A percentile compares a stretch with the other conserved stretches of the same genome.
These are phyloP conservation scores for Nephelium lappaceum DNA, from an alignment of 345 rosid species.

Conservation along the genomic window DNA sequence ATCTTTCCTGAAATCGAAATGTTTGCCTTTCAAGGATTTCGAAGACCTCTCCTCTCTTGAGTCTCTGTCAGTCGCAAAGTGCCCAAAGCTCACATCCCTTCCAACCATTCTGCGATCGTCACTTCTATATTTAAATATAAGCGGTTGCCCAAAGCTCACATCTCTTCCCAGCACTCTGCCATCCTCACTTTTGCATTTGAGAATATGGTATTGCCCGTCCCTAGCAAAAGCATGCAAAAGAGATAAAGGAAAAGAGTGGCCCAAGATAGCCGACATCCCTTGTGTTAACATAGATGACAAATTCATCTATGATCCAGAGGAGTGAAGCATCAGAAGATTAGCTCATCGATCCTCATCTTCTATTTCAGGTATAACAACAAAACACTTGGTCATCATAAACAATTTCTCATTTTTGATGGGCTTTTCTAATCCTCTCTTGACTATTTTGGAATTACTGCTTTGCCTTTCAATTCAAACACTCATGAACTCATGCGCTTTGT, in stretches of 20 bases:
- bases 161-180: too few species aligned
- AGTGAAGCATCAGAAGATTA: background rate
- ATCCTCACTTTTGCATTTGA: too few species aligned
- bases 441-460: too few species aligned
- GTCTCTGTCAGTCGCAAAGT: background rate
- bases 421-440: background rate
- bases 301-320: too few species aligned
- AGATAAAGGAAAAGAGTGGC: background rate
- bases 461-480: too few species aligned
- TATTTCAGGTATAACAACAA: background rate
- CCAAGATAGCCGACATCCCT: background rate
- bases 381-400: background rate
- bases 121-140: background rate
- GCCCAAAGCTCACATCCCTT: too few species aligned
- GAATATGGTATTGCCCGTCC: background rate
- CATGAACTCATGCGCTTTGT: too few species aligned
- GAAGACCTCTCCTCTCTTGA: too few species aligned
- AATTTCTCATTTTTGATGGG: background rate
- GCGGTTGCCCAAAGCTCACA: too few species aligned
- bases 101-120: slow-evolving; percentile 22
- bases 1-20: too few species aligned
- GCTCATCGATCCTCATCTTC: background rate
- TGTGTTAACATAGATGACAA: too few species aligned
- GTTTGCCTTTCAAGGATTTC: too few species aligned
- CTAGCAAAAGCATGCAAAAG: background rate